phyloP scores from a whole-genome alignment of 192 early-diverging fungal species.

The Coemansia sp. region DNA sequence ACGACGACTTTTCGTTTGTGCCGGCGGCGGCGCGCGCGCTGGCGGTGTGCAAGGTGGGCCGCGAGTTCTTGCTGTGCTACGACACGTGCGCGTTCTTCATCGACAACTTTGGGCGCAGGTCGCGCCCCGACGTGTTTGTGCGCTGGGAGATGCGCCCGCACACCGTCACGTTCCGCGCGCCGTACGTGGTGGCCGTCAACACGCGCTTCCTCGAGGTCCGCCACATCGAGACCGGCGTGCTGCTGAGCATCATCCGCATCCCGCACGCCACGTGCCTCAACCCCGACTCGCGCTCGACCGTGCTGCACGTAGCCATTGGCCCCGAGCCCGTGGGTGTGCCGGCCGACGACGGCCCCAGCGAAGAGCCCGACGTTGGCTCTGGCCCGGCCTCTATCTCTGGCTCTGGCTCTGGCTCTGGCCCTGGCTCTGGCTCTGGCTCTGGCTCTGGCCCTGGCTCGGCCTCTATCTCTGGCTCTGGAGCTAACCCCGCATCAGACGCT shows the following conservation, averaged over 20 bases:
- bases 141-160: slow-evolving; percentile 84
- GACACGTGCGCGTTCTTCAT: slow-evolving; percentile 92
- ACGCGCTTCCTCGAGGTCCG: slow-evolving; percentile 86
- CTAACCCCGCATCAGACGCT: too few species aligned
- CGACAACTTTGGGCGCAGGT: slow-evolving; percentile 77
- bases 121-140: slow-evolving; percentile 71
- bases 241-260: slow-evolving; percentile 47
- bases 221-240: slow-evolving; percentile 71
- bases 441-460: neutral
- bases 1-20: slow-evolving; percentile 52
- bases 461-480: neutral
- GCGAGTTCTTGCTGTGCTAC: slow-evolving; percentile 87
- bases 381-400: neutral
- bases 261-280: slow-evolving; percentile 36
- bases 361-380: neutral
- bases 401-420: neutral
- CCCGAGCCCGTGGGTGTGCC: slow-evolving; percentile 29
- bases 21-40: slow-evolving; percentile 25
- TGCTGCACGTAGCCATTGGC: slow-evolving; percentile 35
- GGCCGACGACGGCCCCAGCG: neutral
- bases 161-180: slow-evolving; percentile 69
- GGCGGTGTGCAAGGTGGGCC: slow-evolving; percentile 48
- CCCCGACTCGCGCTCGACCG: slow-evolving; percentile 33
- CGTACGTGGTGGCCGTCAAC: slow-evolving; percentile 89
- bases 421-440: neutral